phyloP scores from a whole-genome alignment of 257 asterid genomes.

The Verbena officinalis region DNA sequence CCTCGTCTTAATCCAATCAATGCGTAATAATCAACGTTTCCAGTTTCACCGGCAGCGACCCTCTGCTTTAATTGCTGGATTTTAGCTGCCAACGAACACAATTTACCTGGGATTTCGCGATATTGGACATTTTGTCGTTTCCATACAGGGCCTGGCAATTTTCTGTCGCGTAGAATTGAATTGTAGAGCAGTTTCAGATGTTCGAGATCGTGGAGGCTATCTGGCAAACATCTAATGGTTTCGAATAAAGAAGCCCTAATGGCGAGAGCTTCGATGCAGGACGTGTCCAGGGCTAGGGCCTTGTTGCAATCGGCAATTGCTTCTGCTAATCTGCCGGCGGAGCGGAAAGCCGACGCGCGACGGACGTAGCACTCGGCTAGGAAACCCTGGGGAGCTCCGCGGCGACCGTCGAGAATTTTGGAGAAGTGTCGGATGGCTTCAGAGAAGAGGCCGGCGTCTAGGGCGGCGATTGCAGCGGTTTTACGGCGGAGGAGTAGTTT shows the following conservation, averaged over 20 bases:
- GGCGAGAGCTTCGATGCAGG: conserved; percentile 76
- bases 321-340: conserved; percentile 66
- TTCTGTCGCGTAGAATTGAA: conserved; percentile 75
- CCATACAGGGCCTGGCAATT: conserved; percentile 85
- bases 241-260: conserved; percentile 77
- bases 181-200: conserved; percentile 86
- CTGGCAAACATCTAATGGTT: conserved; percentile 74
- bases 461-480: conserved; percentile 76
- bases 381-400: conserved; percentile 75
- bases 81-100: conserved; percentile 77
- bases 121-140: conserved; percentile 76
- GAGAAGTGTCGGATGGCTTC: conserved; percentile 79
- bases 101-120: conserved; percentile 87
- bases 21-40: conserved; percentile 78
- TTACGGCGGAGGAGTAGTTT: conserved; percentile 74
- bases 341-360: conserved; percentile 60
- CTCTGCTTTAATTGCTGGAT: conserved; percentile 81
- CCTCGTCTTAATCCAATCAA: conserved; percentile 82
- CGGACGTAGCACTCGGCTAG: conserved; percentile 68
- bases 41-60: conserved; percentile 81
- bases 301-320: conserved; percentile 78
- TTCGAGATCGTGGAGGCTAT: conserved; percentile 91
- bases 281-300: conserved; percentile 82
- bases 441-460: conserved; percentile 64
- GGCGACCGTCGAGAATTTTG: conserved; percentile 74